phyloP scores from a whole-genome alignment of 2,329 filamentous ascomycete genomes.

The Botryotinia narcissicola region DNA sequence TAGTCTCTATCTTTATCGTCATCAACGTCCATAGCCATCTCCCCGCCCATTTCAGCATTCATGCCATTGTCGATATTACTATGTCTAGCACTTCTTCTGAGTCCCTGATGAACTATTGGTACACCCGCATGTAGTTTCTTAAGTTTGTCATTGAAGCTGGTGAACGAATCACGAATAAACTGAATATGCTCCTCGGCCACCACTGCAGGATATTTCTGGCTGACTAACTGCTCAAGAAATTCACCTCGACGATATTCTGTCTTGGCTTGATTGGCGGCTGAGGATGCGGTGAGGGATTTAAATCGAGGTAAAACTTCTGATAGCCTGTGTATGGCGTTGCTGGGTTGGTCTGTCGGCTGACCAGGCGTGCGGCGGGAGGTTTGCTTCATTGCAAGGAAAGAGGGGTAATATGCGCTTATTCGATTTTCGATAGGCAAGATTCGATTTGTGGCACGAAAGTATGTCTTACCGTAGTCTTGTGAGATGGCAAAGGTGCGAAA shows the following conservation, averaged over 20 bases:
- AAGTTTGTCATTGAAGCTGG: neutral
- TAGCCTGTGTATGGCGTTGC: neutral
- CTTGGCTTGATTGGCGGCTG: neutral
- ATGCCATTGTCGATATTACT: too few species aligned
- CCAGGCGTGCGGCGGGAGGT: neutral
- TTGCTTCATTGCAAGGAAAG: neutral
- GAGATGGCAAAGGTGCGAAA: neutral
- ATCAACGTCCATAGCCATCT: neutral
- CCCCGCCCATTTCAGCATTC: neutral
- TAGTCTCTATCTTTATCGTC: neutral
- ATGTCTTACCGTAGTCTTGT: neutral
- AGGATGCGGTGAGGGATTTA: neutral
- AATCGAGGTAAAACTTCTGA: neutral
- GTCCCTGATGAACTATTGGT: neutral
- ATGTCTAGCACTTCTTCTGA: neutral
- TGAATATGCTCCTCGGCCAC: neutral
- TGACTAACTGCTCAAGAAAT: neutral
- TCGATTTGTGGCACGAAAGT: too few species aligned
- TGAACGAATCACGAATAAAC: neutral
- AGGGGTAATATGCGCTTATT: neutral
- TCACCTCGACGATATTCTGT: neutral
- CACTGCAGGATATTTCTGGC: neutral
- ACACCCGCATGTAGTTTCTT: neutral
- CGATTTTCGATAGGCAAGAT: too few species aligned
- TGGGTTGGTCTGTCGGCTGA: neutral